Evolutionary conservation across 495 filamentous ascomycete species (phyloP).

Genomic region (Aspergillus sparsus): DNA sequence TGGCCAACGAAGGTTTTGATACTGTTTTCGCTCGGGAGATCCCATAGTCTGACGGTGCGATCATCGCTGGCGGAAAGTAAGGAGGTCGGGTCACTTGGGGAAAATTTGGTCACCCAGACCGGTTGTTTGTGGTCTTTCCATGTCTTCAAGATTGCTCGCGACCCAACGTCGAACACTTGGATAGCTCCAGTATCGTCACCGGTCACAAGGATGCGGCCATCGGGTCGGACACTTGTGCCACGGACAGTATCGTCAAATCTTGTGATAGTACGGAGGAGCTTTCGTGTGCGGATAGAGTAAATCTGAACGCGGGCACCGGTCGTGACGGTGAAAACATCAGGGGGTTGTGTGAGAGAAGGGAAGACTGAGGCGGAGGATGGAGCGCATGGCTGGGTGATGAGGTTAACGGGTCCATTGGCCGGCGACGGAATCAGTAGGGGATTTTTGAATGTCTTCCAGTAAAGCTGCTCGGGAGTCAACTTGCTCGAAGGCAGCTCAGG

Average conservation of each 20-base stretch:
- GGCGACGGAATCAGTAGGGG: slow-evolving; percentile 83
- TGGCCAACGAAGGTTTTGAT: slow-evolving; percentile 82
- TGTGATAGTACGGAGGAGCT: slow-evolving; percentile 86
- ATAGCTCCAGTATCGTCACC: slow-evolving; percentile 88
- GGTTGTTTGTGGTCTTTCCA: slow-evolving; percentile 96
- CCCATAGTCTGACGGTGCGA: slow-evolving; percentile 89
- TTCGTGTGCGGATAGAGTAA: slow-evolving; percentile 84
- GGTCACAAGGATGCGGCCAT: slow-evolving; percentile 85
- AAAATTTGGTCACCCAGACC: slow-evolving; percentile 88
- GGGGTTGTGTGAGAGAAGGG: slow-evolving; percentile 48
- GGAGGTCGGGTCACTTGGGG: slow-evolving; percentile 78
- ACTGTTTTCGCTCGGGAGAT: slow-evolving; percentile 77
- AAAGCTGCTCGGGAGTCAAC: slow-evolving; percentile 83
- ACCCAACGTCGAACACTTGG: slow-evolving; percentile 89
- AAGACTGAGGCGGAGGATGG: slow-evolving; percentile 50
- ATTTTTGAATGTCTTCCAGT: slow-evolving; percentile 92
- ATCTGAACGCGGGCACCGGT: slow-evolving; percentile 89
- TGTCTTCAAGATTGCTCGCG: slow-evolving; percentile 89
- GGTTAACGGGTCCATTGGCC: slow-evolving; percentile 78
- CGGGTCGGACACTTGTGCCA: slow-evolving; percentile 79
- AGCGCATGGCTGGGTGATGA: slow-evolving; percentile 76
- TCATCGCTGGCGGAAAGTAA: slow-evolving; percentile 87
- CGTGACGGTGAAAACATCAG: slow-evolving; percentile 88
- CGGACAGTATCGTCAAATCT: slow-evolving; percentile 88
- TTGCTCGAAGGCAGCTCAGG: slow-evolving; percentile 55